Conservation (phyloP, 2,329 filamentous ascomycete genomes). For the Alternaria panax region DNA sequence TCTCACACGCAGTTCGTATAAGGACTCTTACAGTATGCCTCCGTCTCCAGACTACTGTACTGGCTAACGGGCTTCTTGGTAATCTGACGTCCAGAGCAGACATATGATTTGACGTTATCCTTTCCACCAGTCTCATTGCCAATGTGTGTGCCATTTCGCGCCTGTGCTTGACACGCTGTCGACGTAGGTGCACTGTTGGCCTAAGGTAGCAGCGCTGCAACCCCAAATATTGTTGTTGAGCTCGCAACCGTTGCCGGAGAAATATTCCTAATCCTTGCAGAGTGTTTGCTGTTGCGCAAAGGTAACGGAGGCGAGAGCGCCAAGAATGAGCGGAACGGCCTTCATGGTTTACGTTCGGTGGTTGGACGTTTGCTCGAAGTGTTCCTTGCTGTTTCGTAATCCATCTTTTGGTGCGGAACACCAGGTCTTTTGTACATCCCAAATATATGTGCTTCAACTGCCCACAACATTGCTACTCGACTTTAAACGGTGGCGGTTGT, state of each 20-base stretch:
- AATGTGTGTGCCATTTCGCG: conserved; percentile 26
- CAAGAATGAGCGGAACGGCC: conserved; percentile 9
- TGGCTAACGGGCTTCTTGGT: conserved; percentile 25
- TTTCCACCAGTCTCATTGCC: conserved; percentile 30
- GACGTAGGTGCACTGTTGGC: conserved; percentile 31
- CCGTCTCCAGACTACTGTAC: conserved; percentile 29
- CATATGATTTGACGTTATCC: conserved; percentile 37
- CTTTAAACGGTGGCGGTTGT: conserved; percentile 13
- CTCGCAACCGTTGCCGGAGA: conserved; percentile 30
- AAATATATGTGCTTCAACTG: background rate
- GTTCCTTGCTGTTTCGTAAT: background rate
- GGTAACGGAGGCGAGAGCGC: conserved; percentile 8
- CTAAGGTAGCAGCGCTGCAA: conserved; percentile 19
- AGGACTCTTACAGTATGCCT: conserved; percentile 11
- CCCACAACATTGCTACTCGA: background rate
- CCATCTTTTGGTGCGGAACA: background rate
- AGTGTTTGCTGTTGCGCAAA: conserved; percentile 18
- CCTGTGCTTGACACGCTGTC: conserved; percentile 23
- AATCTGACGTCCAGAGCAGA: conserved; percentile 29
- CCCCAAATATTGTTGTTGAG: conserved; percentile 39
- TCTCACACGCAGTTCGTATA: background rate
- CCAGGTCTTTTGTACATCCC: conserved; percentile 8
- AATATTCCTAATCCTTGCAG: conserved; percentile 31
- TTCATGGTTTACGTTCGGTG: conserved; percentile 8
- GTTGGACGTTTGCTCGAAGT: background rate